A percentile compares a stretch with the other conserved stretches of the same genome.
These are phyloP conservation scores for Conidiobolus incongruus DNA, from an alignment of 371 early-diverging fungal species.

Conservation along the genomic window DNA sequence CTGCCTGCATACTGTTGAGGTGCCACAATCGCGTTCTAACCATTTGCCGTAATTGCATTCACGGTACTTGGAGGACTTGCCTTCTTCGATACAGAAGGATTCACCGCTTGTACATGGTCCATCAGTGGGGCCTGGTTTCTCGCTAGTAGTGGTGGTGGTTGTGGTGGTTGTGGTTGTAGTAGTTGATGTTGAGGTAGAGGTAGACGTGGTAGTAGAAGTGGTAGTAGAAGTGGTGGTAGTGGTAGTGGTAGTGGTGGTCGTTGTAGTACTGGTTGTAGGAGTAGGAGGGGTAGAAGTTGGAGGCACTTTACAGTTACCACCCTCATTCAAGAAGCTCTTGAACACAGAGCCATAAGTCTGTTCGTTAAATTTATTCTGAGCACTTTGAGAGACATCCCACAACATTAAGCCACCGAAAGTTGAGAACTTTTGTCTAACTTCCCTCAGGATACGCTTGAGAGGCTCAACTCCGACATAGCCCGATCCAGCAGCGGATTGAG, in stretches of 20 bases:
- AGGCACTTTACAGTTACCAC: background rate
- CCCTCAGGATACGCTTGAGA: constrained; percentile 16
- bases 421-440: constrained; percentile 9
- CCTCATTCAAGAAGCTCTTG: background rate
- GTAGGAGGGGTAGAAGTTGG: background rate
- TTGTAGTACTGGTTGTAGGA: background rate
- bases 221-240: background rate
- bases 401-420: constrained; percentile 43
- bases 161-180: background rate
- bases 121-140: too few species aligned
- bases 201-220: background rate
- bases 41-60: constrained; percentile 3
- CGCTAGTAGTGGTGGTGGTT: background rate
- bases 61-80: background rate
- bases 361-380: background rate
- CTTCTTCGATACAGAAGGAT: background rate
- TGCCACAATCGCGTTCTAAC: background rate
- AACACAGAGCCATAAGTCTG: background rate
- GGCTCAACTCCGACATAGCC: constrained; percentile 20
- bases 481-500: constrained; percentile 23
- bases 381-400: constrained; percentile 22
- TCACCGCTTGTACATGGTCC: background rate
- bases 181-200: background rate
- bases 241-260: background rate
- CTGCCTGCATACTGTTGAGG: background rate